Base-by-base conservation (phyloP, 176 grass and related monocot species). In the Luzula sylvatica region DNA sequence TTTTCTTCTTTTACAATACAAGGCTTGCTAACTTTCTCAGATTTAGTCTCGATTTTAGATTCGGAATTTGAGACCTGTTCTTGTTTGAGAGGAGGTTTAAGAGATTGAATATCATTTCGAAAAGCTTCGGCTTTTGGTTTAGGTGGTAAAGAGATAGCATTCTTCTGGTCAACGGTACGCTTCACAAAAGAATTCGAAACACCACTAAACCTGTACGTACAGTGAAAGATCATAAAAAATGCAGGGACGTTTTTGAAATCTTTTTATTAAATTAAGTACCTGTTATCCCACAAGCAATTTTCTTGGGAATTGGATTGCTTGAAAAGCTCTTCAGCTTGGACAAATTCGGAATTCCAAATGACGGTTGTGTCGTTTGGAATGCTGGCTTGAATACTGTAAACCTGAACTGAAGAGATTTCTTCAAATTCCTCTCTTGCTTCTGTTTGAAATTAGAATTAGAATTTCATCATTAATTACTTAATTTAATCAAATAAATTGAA, bases 241-340 rank as follows among this genome's bases (percentile, higher is more conserved):
- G 25, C 11, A 12, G 53, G 53, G 53, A 56, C 16, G 15, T 56
- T 22, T 23, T 56, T 38, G 15, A 56, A 56, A 28, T 5, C 29
- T 3, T 46, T 12, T 12, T 46, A 46, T 13, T 17, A 46, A 1
- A 27, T 45, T 17, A 47, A 21, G 27, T 69, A 73, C 93, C 93
- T 90, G 53, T 92, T 98, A 45, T 98, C 93, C 73, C 93, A 90
- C 72, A 98, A 80, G 69, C 93, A 98, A 65, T 98, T 98, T 6
- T 83, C 81, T 66, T 80, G 47, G 22, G 64, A 71, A 56, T 42
- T 73, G 22, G 93, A 78, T 42, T 72, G 72, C 51, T 75, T 87
- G 52, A 98, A 98, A 71, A 98, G 67, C 61, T 87, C 82, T 52
- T 87, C 93, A 57, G 82, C 65, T 58, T 98, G 93, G 47, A 98